Conservation (phyloP, 495 filamentous ascomycete species). For the Pyrenula massariospora region DNA sequence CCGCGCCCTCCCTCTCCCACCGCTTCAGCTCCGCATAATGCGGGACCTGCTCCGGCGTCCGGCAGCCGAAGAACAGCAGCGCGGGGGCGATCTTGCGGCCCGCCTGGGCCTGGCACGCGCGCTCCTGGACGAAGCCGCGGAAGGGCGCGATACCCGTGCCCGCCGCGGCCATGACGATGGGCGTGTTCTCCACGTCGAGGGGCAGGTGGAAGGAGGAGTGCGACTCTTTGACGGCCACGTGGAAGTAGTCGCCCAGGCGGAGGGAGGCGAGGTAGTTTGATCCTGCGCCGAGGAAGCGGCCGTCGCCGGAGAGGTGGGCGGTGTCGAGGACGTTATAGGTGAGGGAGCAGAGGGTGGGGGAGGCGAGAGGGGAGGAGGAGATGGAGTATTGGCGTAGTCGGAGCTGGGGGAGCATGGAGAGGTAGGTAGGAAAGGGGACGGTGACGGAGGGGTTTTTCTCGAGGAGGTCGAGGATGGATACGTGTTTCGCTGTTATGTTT, state of each 20-base stretch:
- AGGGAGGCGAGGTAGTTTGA: conserved; percentile 48
- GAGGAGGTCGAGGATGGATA: conserved; percentile 55
- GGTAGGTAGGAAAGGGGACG: conserved; percentile 49
- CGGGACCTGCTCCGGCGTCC: conserved; percentile 44
- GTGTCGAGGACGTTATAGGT: conserved; percentile 55
- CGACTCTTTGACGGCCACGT: conserved; percentile 44
- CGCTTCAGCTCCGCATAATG: conserved; percentile 45
- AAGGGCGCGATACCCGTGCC: conserved; percentile 56
- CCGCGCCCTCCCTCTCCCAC: conserved; percentile 48
- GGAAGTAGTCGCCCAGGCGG: conserved; percentile 44
- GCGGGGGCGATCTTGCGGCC: conserved; percentile 44
- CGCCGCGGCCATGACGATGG: conserved; percentile 52
- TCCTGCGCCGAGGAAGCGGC: conserved; percentile 43
- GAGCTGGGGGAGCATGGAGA: conserved; percentile 62
- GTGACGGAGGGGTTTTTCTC: conserved; percentile 42
- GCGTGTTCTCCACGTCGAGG: conserved; percentile 37
- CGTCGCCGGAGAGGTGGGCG: conserved; percentile 29
- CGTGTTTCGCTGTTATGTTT: conserved; percentile 42
- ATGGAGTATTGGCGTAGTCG: conserved; percentile 69
- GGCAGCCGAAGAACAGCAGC: conserved; percentile 54
- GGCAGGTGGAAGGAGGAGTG: conserved; percentile 59
- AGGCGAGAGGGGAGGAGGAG: conserved; percentile 57
- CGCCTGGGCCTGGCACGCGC: conserved; percentile 39
- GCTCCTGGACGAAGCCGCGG: conserved; percentile 59
- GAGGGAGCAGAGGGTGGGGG: conserved; percentile 46